Evolutionary conservation across 306 rosid species (phyloP).

Genomic region (Castanea sativa): DNA sequence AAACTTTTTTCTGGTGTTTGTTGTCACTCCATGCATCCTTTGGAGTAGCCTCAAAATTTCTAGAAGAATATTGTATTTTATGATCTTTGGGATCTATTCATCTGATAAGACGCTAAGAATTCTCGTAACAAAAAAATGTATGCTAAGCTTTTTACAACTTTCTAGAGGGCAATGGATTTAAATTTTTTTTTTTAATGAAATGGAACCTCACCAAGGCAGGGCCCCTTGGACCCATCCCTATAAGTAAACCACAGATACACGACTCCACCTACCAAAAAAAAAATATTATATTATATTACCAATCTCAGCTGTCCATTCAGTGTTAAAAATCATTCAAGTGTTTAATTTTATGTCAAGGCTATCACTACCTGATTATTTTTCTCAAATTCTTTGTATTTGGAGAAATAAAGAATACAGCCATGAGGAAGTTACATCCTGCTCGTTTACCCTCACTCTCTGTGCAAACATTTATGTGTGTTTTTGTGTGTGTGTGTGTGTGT

Average conservation of each 20-base stretch:
- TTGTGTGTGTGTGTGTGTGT: neutral
- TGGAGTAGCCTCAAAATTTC: neutral
- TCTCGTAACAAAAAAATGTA: neutral
- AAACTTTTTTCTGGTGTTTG: neutral
- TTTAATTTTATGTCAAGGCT: neutral
- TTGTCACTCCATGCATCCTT: neutral
- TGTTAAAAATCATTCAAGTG: neutral
- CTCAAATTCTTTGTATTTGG: constrained; percentile 12
- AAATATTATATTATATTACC: neutral
- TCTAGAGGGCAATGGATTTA: neutral
- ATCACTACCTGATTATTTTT: neutral
- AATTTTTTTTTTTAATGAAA: no score
- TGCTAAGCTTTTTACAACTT: neutral
- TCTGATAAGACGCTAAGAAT: neutral
- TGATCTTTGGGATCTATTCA: neutral
- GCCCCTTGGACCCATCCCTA: no score
- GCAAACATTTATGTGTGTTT: neutral
- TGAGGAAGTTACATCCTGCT: neutral
- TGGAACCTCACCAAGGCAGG: no score
- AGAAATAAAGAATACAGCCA: constrained; percentile 1
- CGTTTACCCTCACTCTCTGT: neutral
- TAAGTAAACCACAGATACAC: no score
- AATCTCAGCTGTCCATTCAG: neutral
- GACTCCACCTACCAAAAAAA: no score
- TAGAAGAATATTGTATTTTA: neutral